Conservation (phyloP, 2,329 filamentous ascomycete species). For the Graphilbum ipis-grandicollis region DNA sequence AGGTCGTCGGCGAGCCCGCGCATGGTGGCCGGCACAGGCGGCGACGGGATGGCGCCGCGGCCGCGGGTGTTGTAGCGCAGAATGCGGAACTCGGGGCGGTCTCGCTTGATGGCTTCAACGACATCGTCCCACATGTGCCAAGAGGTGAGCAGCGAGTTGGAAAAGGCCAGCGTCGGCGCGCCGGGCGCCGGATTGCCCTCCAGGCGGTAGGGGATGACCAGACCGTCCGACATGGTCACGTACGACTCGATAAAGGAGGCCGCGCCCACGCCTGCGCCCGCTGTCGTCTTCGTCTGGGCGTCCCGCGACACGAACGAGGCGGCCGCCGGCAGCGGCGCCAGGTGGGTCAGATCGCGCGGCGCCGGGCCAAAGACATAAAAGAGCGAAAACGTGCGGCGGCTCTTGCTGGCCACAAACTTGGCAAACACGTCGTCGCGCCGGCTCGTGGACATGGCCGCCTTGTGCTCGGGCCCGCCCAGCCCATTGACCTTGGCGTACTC, state of each 20-base stretch:
- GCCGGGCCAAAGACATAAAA: constrained; percentile 69
- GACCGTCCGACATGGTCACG: constrained; percentile 47
- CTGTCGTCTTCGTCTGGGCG: constrained; percentile 34
- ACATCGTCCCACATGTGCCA: constrained; percentile 70
- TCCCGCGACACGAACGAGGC: constrained; percentile 36
- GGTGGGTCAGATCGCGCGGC: constrained; percentile 46
- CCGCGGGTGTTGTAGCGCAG: constrained; percentile 67
- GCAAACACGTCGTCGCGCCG: constrained; percentile 41
- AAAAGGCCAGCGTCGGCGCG: constrained; percentile 57
- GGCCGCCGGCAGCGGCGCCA: constrained; percentile 30
- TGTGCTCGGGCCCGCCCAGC: constrained; percentile 44
- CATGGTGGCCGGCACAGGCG: constrained; percentile 34
- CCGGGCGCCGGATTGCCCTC: constrained; percentile 51
- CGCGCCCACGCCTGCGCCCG: too few relatives aligned
- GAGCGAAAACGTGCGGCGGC: constrained; percentile 46
- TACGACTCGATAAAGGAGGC: constrained; percentile 38
- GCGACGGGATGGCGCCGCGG: constrained; percentile 32
- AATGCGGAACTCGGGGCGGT: constrained; percentile 50
- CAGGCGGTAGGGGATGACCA: constrained; percentile 54
- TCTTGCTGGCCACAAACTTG: constrained; percentile 38
- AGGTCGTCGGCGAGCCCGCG: constrained; percentile 54
- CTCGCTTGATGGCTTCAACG: constrained; percentile 38
- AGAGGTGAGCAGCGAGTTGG: constrained; percentile 66
- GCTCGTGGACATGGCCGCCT: constrained; percentile 43
- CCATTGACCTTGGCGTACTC: constrained; percentile 55